These are phyloP conservation scores for Euphorbia corollata DNA, from an alignment of 441 rosid genomes.

Conservation along the genomic window DNA sequence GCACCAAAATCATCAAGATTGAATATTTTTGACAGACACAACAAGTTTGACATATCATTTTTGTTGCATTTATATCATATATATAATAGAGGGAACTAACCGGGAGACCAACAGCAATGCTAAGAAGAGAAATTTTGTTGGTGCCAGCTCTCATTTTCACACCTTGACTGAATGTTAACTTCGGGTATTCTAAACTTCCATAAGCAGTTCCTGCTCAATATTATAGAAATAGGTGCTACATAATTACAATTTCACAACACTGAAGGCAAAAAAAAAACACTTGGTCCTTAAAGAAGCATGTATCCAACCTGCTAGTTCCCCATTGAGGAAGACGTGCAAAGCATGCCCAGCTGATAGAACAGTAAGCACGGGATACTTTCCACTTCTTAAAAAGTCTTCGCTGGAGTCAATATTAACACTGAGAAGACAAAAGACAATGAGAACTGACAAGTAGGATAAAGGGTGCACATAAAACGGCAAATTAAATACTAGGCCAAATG, in stretches of 20 bases:
- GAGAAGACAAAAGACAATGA: slow-evolving; percentile 3
- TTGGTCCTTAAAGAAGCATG: not conserved
- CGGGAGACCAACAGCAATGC: slow-evolving; percentile 66
- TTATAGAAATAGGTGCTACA: not conserved
- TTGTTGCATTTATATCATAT: too few species aligned
- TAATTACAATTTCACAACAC: too few species aligned
- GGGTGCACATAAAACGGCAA: too few species aligned
- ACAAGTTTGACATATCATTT: too few species aligned
- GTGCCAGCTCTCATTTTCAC: slow-evolving; percentile 69
- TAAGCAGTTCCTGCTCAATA: slow-evolving; percentile 61
- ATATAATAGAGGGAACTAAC: not conserved
- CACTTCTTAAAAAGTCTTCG: slow-evolving; percentile 66
- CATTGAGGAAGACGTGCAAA: slow-evolving; percentile 82
- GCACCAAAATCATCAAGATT: slow-evolving; percentile 10
- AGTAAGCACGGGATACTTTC: slow-evolving; percentile 59
- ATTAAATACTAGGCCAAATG: too few species aligned
- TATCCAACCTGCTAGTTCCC: slow-evolving; percentile 13
- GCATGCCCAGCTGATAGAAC: slow-evolving; percentile 95
- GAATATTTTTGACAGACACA: too few species aligned
- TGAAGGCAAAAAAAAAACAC: too few species aligned
- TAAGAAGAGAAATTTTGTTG: slow-evolving; percentile 69
- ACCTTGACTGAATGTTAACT: slow-evolving; percentile 40
- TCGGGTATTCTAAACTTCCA: slow-evolving; percentile 80
- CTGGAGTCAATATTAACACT: slow-evolving; percentile 51
- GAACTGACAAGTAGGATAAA: too few species aligned